Evolutionary conservation across 1,139 yeast genomes (phyloP).

Genomic region (Dujonia santamariae): DNA sequence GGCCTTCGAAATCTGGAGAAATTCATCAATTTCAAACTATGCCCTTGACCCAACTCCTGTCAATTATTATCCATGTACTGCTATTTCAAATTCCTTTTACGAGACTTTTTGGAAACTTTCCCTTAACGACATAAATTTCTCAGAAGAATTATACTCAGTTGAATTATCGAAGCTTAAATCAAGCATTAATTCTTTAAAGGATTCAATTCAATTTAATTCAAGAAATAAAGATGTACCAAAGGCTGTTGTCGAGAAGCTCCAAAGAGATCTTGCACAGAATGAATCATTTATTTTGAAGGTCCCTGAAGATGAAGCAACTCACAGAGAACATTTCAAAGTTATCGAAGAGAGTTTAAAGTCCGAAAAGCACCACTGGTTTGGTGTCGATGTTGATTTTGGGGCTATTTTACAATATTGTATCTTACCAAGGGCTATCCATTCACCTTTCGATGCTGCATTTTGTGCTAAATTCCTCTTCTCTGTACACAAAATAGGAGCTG

Average conservation of each 20-base stretch:
- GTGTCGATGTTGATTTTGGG: constrained; percentile 11
- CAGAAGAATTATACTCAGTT: constrained; percentile 47
- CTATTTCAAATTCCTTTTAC: constrained; percentile 37
- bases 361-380: constrained; percentile 26
- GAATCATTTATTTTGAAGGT: constrained; percentile 21
- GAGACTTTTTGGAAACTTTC: constrained; percentile 72
- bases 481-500: constrained; percentile 41
- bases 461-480: constrained; percentile 59
- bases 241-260: constrained; percentile 23
- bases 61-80: constrained; percentile 8
- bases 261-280: constrained; percentile 25
- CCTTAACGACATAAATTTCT: constrained; percentile 69
- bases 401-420: constrained; percentile 60
- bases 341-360: constrained; percentile 14
- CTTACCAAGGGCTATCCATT: constrained; percentile 73
- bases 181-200: constrained; percentile 29
- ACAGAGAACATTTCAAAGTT: constrained; percentile 21
- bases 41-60: background rate
- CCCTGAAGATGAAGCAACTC: constrained; percentile 30
- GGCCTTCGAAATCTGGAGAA: constrained; percentile 82
- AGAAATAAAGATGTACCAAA: constrained; percentile 28
- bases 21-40: constrained; percentile 27
- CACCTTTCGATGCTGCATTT: constrained; percentile 82
- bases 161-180: constrained; percentile 42
- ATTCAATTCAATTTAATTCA: constrained; percentile 25